These are phyloP conservation scores for Fraxinus baroniana DNA, from an alignment of 305 asterid genomes.

Conservation along the genomic window DNA sequence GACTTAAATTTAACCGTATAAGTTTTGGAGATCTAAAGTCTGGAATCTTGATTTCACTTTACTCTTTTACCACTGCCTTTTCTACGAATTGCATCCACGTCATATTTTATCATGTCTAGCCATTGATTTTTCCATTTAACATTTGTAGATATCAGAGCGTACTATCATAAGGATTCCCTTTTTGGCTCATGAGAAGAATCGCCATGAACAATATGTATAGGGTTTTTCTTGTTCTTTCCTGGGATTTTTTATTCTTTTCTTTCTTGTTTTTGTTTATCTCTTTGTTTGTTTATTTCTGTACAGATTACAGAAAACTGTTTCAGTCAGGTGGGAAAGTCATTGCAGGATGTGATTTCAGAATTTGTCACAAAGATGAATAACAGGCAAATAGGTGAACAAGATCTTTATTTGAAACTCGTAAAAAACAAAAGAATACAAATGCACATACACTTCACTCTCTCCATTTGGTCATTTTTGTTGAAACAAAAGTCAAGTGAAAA, in stretches of 20 bases:
- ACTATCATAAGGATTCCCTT: conserved; percentile 63
- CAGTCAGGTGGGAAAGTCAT: conserved; percentile 62
- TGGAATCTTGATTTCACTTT: background rate
- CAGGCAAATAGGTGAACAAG: conserved; percentile 63
- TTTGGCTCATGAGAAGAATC: conserved; percentile 79
- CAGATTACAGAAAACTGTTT: conserved; percentile 86
- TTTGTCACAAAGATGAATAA: conserved; percentile 64
- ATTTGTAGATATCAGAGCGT: conserved; percentile 62
- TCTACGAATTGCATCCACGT: background rate
- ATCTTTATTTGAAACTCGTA: background rate
- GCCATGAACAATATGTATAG: conserved; percentile 84
- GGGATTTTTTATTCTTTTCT: background rate
- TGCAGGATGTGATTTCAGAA: conserved; percentile 83
- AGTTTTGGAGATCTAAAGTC: background rate
- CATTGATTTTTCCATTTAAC: conserved; percentile 4
- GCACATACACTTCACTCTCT: background rate
- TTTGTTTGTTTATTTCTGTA: conserved; percentile 16
- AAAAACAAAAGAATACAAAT: background rate
- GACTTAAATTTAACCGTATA: background rate
- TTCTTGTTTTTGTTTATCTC: background rate
- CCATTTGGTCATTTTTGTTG: background rate
- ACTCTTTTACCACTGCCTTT: background rate
- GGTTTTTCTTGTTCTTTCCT: conserved; percentile 15
- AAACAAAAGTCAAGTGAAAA: background rate
- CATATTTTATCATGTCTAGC: background rate